Evolutionary conservation across 768 basidiomycete genomes (phyloP).

Genomic region (Pilatotrama ljubarskyi): DNA sequence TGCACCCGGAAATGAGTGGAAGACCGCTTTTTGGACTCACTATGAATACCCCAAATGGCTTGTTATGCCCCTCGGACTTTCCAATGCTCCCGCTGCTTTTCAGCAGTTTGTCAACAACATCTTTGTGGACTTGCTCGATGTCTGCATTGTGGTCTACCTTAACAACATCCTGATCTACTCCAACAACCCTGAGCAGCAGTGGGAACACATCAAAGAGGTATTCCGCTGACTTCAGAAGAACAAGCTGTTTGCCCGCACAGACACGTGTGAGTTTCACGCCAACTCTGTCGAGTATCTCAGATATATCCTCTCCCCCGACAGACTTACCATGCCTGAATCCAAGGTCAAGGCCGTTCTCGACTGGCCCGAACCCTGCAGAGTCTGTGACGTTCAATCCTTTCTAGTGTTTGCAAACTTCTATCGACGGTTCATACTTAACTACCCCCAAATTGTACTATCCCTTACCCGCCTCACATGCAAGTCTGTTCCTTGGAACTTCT

Average conservation of each 20-base stretch:
- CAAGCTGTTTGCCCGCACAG: constrained; percentile 31
- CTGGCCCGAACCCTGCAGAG: constrained; percentile 32
- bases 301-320: no score
- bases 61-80: constrained; percentile 32
- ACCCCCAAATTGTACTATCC: no score
- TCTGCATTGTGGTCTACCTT: constrained; percentile 9
- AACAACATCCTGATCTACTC: constrained; percentile 21
- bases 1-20: constrained; percentile 32
- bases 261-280: constrained; percentile 40
- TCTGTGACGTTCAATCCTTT: constrained; percentile 34
- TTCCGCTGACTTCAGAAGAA: constrained; percentile 31
- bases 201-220: constrained; percentile 17
- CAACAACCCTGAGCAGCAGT: constrained; percentile 14
- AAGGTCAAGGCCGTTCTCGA: constrained; percentile 39
- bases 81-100: neutral
- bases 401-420: constrained; percentile 36
- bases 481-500: constrained; percentile 23
- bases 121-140: constrained; percentile 18
- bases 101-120: constrained; percentile 16
- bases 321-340: constrained; percentile 42
- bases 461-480: constrained; percentile 33
- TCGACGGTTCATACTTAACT: no score
- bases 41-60: constrained; percentile 34
- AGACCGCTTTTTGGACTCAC: constrained; percentile 36
- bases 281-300: no score